These are phyloP conservation scores for Aspergillus fumigatiaffinis DNA, from an alignment of 2,329 filamentous ascomycete species.

Conservation along the genomic window DNA sequence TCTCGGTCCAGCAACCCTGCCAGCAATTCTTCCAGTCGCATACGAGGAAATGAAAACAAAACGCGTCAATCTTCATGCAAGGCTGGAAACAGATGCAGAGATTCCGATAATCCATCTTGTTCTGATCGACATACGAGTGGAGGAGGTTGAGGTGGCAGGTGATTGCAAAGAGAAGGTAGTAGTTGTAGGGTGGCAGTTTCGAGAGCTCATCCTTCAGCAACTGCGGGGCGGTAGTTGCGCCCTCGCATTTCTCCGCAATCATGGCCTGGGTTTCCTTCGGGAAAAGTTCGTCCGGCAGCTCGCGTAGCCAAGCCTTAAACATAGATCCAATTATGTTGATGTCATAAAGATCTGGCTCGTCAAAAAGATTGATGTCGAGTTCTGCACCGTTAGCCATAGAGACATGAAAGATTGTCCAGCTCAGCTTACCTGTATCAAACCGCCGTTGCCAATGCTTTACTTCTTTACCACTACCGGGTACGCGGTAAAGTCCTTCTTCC, in stretches of 20 bases:
- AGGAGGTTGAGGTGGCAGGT: constrained; percentile 92
- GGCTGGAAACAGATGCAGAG: constrained; percentile 96
- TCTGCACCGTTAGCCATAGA: constrained; percentile 49
- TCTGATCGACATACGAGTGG: constrained; percentile 86
- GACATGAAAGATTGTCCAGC: background rate
- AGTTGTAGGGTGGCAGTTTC: constrained; percentile 92
- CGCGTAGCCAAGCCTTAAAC: constrained; percentile 92
- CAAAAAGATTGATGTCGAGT: constrained; percentile 83
- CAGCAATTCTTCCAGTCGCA: constrained; percentile 96
- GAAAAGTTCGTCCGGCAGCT: constrained; percentile 91
- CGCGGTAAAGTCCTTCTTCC: constrained; percentile 87
- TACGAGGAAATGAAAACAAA: constrained; percentile 92
- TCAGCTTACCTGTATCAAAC: constrained; percentile 71
- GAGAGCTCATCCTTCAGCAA: constrained; percentile 87
- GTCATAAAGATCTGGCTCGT: constrained; percentile 83
- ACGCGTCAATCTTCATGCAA: constrained; percentile 92
- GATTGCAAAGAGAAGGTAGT: constrained; percentile 95
- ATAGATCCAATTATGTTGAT: constrained; percentile 96
- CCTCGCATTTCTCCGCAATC: constrained; percentile 74
- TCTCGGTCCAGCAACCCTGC: constrained; percentile 92
- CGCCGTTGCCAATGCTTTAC: constrained; percentile 90
- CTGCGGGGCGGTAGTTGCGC: constrained; percentile 75
- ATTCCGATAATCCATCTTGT: constrained; percentile 97
- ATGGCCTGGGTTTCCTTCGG: constrained; percentile 78
- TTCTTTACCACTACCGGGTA: constrained; percentile 84